Evolutionary conservation across 352 stramenopile genomes (phyloP), one percentile per base, ranked within the genome.

Genomic region (Phytophthora hybrid): DNA sequence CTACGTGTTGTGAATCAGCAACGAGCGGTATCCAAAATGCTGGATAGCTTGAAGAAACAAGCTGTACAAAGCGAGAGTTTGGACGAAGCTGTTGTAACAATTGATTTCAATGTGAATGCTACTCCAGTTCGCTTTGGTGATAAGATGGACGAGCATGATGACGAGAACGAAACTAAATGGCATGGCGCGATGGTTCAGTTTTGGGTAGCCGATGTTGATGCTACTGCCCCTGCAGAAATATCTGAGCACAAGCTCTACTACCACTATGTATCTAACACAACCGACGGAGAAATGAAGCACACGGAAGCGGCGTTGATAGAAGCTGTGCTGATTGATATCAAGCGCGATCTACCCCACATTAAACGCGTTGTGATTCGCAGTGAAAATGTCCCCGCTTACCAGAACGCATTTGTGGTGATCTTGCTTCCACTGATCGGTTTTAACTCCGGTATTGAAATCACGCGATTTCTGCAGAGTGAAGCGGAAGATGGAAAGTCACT

Each of bases 381-480:
- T n/a, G 64, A 81, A 53, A 82, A 80, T 53, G 64, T 71, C 3
- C 31, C 56, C 7, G 63, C n/a, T n/a, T 82, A 84, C 44, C 73
- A 72, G 53, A 80, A 79, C 26, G 51, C 60, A 44, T 54, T 71
- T 2, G 6, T 79, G 1, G 19, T 59, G 13, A 2, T 79, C 3
- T 13, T 74, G 13, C n/a, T 82, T 14, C 73, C 70, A 3, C 74
- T 69, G 10, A 23, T 86, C 32, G 18, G 34, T 13, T 3, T 26
- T 14, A 16, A 8, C 6, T 53, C 75, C 39, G 60, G 52, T 1
- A 18, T 82, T 19, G 23, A 64, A 18, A 39, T 84, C 9, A 29
- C 37, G 6, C 59, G 63, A 23, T 73, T 78, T 39, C 60, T 86
- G 32, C 76, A 78, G 16, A 80, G 71, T 3, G 74, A 84, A 47